A percentile compares a stretch with the other conserved stretches of the same genome.
Evolutionary conservation across 345 rosid species (phyloP).

Genomic region (Hirschfeldia incana): DNA sequence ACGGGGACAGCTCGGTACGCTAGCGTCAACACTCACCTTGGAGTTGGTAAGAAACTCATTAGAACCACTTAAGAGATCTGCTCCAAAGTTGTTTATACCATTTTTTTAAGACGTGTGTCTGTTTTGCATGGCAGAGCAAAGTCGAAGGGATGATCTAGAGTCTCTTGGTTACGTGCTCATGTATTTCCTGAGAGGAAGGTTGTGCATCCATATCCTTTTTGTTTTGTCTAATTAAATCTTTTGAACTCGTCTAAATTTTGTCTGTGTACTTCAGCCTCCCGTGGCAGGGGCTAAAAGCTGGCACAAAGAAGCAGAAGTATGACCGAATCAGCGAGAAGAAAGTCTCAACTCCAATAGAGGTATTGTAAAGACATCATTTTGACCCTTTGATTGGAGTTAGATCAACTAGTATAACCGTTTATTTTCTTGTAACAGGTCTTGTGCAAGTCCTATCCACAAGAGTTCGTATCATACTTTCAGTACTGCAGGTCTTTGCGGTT

Average conservation of each 20-base stretch:
- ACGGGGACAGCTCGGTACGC: conserved; percentile 95
- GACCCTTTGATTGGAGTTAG: background rate
- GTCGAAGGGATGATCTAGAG: conserved; percentile 91
- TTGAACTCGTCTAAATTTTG: conserved; percentile 17
- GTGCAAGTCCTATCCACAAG: conserved; percentile 70
- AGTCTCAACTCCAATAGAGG: conserved; percentile 92
- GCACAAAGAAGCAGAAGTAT: conserved; percentile 85
- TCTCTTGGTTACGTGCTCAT: conserved; percentile 88
- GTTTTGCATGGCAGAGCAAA: conserved; percentile 59
- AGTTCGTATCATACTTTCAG: conserved; percentile 81
- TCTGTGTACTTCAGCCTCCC: conserved; percentile 61
- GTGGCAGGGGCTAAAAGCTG: conserved; percentile 93
- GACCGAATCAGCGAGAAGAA: conserved; percentile 91
- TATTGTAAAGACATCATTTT: conserved; percentile 25
- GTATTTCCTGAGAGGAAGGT: conserved; percentile 93
- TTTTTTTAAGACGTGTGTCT: background rate
- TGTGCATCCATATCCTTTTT: conserved; percentile 10
- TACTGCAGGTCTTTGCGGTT: conserved; percentile 83
- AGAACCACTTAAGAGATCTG: conserved; percentile 8
- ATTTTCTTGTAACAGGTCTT: conserved; percentile 50
- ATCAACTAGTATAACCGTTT: conserved; percentile 6
- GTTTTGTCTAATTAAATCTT: background rate
- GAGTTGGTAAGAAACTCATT: conserved; percentile 56
- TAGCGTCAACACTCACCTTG: conserved; percentile 85
- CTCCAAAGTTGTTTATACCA: conserved; percentile 5